phyloP scores from a whole-genome alignment of 179 eudicot genomes.

The Spergularia azorica region DNA sequence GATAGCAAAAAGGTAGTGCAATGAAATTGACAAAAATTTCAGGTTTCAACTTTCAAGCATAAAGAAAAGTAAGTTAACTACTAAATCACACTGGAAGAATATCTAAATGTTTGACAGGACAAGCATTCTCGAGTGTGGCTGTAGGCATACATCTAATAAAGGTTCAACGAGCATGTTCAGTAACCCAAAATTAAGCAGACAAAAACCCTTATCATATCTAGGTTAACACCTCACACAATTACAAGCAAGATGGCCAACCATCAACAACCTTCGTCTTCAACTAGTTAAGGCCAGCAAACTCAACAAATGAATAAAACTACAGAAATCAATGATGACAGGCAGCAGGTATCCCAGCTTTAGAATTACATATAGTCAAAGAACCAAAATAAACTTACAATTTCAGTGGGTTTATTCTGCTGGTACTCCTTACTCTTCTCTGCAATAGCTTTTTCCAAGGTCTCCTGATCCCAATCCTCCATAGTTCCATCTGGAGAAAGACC shows the following conservation, averaged over 20 bases:
- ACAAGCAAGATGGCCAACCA: background rate
- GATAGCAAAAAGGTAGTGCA: background rate
- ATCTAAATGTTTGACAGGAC: too few relatives aligned
- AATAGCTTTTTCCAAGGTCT: slow-evolving; percentile 82
- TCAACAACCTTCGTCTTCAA: too few relatives aligned
- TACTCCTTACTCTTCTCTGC: slow-evolving; percentile 85
- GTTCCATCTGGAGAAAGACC: slow-evolving; percentile 44
- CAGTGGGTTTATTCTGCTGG: slow-evolving; percentile 91
- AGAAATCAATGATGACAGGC: background rate
- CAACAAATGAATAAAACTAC: background rate
- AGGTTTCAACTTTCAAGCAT: background rate
- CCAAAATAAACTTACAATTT: slow-evolving; percentile 55
- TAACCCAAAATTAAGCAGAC: background rate
- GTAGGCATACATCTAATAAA: background rate
- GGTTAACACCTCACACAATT: background rate
- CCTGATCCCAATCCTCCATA: slow-evolving; percentile 97
- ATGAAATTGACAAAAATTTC: background rate
- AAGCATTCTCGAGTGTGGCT: background rate
- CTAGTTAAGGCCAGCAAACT: too few relatives aligned
- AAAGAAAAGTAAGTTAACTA: background rate
- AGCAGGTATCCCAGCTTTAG: background rate
- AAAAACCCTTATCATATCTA: background rate
- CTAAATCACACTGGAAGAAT: too few relatives aligned
- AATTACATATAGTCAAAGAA: background rate
- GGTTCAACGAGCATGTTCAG: background rate